Evolutionary conservation across 179 eudicot genomes (phyloP), one percentile per base, ranked within the genome.

Genomic region (Spergularia azorica): DNA sequence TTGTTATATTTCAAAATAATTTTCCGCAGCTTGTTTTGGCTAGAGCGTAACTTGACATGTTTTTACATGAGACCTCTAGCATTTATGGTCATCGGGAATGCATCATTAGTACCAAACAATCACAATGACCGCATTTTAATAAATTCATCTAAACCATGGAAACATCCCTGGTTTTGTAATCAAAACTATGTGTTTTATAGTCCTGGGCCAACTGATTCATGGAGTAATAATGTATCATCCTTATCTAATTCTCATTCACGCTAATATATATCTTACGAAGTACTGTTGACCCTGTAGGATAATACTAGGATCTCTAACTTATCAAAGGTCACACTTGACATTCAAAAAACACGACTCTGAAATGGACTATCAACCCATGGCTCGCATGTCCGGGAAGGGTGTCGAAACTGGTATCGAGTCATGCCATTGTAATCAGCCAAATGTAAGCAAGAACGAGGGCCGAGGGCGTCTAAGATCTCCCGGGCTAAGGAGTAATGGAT

Each of bases 121-220:
- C 17, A 21, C 21, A 17, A 54, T 54, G 13, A 54, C 16, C 9
- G 13, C 57, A 54, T 54, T 10, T 54, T 54, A 14, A 14, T 54
- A 26, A 26, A 54, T 2, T 11, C 57, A 55, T 0, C 15, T 26
- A 74, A 76, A 76, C 72, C 79, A 66, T 67, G 57, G 18, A 60
- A 3, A 36, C 52, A 16, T 5, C 36, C 67, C 50, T 67, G 73
- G 73, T 75, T 76, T 76, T 76, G 10, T 9, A 20, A 67, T 43
- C 66, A 57, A 76, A 76, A 67, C 73, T 26, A 58, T 59, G 79
- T 11, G 15, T n/a, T 54, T 67, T 39, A 73, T 58, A 43, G 48
- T 1, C 48, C 16, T 26, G 32, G 9, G 55, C 79, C 43, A 68
- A 21, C 51, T 65, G 39, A 17, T 17, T 63, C 50, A 5, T 9